A percentile compares a stretch with the other conserved stretches of the same genome.
phyloP scores from a whole-genome alignment of 2,329 filamentous ascomycete genomes.

The Scopulariopsis brevicaulis region DNA sequence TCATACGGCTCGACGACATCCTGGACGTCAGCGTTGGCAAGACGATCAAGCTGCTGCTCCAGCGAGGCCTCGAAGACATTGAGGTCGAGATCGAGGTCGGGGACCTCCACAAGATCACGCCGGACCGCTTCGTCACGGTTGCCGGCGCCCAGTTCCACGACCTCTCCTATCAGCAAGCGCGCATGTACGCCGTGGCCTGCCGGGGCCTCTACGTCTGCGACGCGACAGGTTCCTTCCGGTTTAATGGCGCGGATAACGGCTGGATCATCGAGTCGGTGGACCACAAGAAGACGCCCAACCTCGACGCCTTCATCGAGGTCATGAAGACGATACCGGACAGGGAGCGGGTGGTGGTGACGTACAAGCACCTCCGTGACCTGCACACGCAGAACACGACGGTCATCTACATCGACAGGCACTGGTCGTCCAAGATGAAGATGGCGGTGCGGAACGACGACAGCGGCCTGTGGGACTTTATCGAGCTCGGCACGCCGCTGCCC shows the following conservation, averaged over 20 bases:
- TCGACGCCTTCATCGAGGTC: constrained; percentile 82
- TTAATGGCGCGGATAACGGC: constrained; percentile 81
- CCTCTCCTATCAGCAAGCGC: constrained; percentile 94
- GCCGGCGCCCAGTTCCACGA: constrained; percentile 92
- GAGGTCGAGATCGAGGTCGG: constrained; percentile 77
- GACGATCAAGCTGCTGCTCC: constrained; percentile 69
- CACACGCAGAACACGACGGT: constrained; percentile 92
- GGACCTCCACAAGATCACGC: constrained; percentile 88
- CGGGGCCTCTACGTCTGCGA: constrained; percentile 94
- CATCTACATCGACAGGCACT: constrained; percentile 87
- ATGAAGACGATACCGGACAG: constrained; percentile 76
- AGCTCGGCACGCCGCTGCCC: constrained; percentile 71
- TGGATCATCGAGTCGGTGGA: constrained; percentile 92
- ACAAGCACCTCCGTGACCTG: constrained; percentile 88
- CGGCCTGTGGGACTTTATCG: constrained; percentile 89
- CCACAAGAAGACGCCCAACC: constrained; percentile 78
- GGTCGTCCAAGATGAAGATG: constrained; percentile 89
- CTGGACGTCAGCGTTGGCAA: constrained; percentile 77
- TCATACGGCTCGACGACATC: constrained; percentile 83
- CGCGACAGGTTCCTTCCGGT: constrained; percentile 85
- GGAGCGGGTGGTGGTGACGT: constrained; percentile 82
- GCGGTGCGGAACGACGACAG: constrained; percentile 82
- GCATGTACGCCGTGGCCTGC: constrained; percentile 83
- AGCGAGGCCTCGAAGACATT: constrained; percentile 79
- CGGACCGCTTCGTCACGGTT: constrained; percentile 89